Evolutionary conservation across 495 filamentous ascomycete species (phyloP), one percentile per base, ranked within the genome.

Genomic region (Echria macrotheca): DNA sequence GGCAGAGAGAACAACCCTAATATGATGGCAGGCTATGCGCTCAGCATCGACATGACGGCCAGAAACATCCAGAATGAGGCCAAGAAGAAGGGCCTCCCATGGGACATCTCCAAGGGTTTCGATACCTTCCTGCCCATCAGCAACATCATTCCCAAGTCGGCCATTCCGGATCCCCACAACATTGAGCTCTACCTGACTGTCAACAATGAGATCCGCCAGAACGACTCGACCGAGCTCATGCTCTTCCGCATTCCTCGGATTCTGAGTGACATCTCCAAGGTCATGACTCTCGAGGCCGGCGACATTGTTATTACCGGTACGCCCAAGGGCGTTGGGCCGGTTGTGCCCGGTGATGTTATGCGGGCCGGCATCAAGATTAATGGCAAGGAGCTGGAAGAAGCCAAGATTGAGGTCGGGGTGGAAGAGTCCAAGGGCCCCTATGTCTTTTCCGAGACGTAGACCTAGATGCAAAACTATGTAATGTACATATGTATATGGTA

Each of bases 51-150:
- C 68, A 91, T 96, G 88, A 95, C 90, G 5, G 90, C 85, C 3
- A 85, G 90, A 52, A 95, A 96, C 65, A 77, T 87, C 33, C 93
- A 98, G 73, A 86, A 95, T 52, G 85, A 94, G 70, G 93, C 89
- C 47, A 97, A 96, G 78, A 87, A 86, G 70, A 94, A 94, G 73
- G 87, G 91, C 12, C 80, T 96, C n/a, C 93, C 93, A 12, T 98
- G 93, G 93, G 79, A 83, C 47, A 93, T 96, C 52, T 81, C 85
- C 50, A 98, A 98, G 71, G 94, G 94, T 31, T 96, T 96, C 65
- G 94, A 97, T 61, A 97, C 93, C 17, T 98, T 98, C 75, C 75
- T 91, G 8, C 93, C 93, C 38, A 76, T 98, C 50, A 85, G 80
- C 53, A 69, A 84, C 32, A 74, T 83, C 47, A 95, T 98, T 52